Evolutionary conservation across 2,329 filamentous ascomycete species (phyloP).

Genomic region (Lecanosticta acicola): DNA sequence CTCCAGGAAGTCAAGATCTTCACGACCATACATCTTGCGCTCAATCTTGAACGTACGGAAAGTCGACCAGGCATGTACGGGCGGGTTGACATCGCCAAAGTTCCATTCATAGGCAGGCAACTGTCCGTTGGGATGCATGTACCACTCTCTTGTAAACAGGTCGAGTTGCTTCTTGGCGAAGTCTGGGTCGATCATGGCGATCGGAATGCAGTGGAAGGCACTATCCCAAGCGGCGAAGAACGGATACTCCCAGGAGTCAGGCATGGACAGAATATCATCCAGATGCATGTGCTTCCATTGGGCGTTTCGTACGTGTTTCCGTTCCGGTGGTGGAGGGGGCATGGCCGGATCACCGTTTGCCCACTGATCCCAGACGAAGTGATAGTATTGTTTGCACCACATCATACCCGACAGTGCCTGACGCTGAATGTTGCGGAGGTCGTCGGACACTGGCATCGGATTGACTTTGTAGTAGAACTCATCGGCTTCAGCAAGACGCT

Average conservation of each 20-base stretch:
- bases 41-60: constrained; percentile 98
- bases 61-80: constrained; percentile 91
- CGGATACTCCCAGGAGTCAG: constrained; percentile 96
- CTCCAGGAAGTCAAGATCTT: constrained; percentile 93
- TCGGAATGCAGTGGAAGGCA: constrained; percentile 90
- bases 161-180: constrained; percentile 98
- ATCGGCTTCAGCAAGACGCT: constrained; percentile 80
- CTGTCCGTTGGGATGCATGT: constrained; percentile 96
- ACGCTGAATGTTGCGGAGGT: constrained; percentile 88
- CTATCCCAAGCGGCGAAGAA: constrained; percentile 98
- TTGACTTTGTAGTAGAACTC: constrained; percentile 94
- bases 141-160: constrained; percentile 94
- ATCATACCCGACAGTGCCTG: constrained; percentile 96
- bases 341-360: constrained; percentile 86
- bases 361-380: constrained; percentile 98
- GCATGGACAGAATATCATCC: constrained; percentile 95
- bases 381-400: constrained; percentile 96
- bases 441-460: constrained; percentile 86
- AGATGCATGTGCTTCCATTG: constrained; percentile 94
- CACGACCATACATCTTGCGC: constrained; percentile 89
- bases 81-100: constrained; percentile 93
- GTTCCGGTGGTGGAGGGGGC: constrained; percentile 73
- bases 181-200: constrained; percentile 96
- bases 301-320: constrained; percentile 76
- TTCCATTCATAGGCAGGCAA: constrained; percentile 95